Conservation (phyloP, 805 yeast genomes). For the Candida argentea region DNA sequence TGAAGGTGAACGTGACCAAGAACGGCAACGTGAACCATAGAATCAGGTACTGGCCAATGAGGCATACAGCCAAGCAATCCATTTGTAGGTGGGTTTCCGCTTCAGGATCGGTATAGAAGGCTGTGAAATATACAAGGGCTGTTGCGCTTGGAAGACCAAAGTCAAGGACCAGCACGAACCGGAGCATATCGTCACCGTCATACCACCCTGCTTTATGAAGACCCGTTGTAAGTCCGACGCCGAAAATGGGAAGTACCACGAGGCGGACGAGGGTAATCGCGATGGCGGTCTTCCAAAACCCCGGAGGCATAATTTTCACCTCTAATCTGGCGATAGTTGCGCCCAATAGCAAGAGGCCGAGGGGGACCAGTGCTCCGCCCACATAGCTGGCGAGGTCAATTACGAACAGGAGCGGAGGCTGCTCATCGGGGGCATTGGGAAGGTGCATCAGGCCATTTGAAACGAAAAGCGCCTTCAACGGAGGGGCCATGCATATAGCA, state of each 20-base stretch:
- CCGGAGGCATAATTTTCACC: constrained; percentile 49
- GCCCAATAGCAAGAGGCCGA: constrained; percentile 75
- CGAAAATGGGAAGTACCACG: constrained; percentile 69
- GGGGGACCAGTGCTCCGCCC: constrained; percentile 82
- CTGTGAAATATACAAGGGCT: constrained; percentile 77
- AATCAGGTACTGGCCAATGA: constrained; percentile 64
- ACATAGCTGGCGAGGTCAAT: constrained; percentile 75
- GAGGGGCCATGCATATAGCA: constrained; percentile 74
- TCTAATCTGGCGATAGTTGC: constrained; percentile 77
- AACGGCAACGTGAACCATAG: constrained; percentile 66
- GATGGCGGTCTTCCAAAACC: constrained; percentile 61
- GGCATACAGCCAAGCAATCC: constrained; percentile 73
- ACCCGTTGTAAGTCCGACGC: constrained; percentile 50
- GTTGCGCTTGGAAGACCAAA: constrained; percentile 87
- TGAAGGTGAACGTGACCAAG: constrained; percentile 57
- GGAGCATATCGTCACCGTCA: constrained; percentile 46
- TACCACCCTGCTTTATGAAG: constrained; percentile 56
- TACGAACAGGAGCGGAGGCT: constrained; percentile 75
- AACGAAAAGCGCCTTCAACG: constrained; percentile 42
- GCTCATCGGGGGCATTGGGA: constrained; percentile 67
- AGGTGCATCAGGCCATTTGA: constrained; percentile 16
- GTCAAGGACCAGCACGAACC: constrained; percentile 64
- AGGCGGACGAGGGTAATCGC: constrained; percentile 49
- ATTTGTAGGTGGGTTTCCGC: constrained; percentile 49
- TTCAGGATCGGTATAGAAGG: constrained; percentile 67